phyloP scores from a whole-genome alignment of 768 basidiomycete species.

The Tephrocybe sp. region DNA sequence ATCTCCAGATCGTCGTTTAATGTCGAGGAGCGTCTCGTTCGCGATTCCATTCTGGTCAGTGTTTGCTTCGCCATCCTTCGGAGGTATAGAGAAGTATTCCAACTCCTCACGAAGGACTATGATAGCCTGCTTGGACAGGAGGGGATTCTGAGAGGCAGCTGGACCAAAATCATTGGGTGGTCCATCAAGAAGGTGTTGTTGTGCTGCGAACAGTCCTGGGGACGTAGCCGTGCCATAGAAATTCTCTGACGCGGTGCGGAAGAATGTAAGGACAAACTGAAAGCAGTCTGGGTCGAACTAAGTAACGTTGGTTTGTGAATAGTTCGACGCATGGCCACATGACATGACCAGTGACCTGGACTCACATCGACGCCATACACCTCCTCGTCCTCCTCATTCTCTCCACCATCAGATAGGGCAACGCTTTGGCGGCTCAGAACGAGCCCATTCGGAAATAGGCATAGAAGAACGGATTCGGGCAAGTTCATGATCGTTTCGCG shows the following conservation, averaged over 20 bases:
- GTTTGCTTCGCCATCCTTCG: constrained; percentile 53
- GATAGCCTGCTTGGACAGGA: constrained; percentile 94
- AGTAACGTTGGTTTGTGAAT: constrained; percentile 5
- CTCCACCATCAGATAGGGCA: constrained; percentile 70
- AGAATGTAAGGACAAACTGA: constrained; percentile 90
- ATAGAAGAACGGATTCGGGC: constrained; percentile 94
- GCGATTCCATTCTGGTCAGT: constrained; percentile 82
- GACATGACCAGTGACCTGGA: constrained; percentile 17
- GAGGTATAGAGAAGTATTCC: constrained; percentile 97
- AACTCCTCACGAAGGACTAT: constrained; percentile 97
- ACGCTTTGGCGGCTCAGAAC: constrained; percentile 87
- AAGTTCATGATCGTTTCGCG: constrained; percentile 98
- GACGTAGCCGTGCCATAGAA: constrained; percentile 85
- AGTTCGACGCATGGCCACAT: constrained; percentile 1
- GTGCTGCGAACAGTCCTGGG: constrained; percentile 75
- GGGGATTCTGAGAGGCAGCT: constrained; percentile 79
- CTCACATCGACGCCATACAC: constrained; percentile 95
- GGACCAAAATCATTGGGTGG: constrained; percentile 59
- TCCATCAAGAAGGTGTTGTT: constrained; percentile 75
- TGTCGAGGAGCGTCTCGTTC: constrained; percentile 69
- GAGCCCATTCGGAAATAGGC: constrained; percentile 96
- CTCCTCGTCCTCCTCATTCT: constrained; percentile 83
- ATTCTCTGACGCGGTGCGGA: constrained; percentile 78
- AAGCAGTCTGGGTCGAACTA: constrained; percentile 99
- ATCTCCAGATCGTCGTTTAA: constrained; percentile 85